Evolutionary conservation across 257 asterid species (phyloP).

Genomic region (Mitragyna speciosa): DNA sequence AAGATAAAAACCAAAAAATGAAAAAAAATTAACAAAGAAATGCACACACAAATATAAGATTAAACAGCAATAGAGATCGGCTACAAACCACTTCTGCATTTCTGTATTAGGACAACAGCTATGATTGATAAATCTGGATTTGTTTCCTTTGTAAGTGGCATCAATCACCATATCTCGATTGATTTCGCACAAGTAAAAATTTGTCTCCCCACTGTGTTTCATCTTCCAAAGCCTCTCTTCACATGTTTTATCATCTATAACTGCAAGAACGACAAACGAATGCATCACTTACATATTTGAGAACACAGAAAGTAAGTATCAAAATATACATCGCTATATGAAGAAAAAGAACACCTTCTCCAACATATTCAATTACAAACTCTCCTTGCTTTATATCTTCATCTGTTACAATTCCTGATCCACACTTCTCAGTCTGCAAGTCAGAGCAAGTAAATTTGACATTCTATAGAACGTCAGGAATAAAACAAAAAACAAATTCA

Average conservation of each 20-base stretch:
- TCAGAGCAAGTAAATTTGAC: conserved; percentile 17
- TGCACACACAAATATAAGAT: not conserved
- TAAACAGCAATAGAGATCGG: conserved; percentile 22
- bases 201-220: conserved; percentile 89
- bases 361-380: conserved; percentile 93
- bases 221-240: conserved; percentile 97
- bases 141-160: conserved; percentile 95
- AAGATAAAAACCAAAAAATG: conserved; percentile 20
- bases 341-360: conserved; percentile 66
- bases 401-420: conserved; percentile 85
- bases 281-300: not conserved
- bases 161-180: conserved; percentile 96
- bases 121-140: conserved; percentile 95
- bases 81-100: conserved; percentile 89
- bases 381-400: conserved; percentile 88
- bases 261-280: conserved; percentile 43
- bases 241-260: conserved; percentile 94
- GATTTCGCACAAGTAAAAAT: conserved; percentile 93
- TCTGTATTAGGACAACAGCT: conserved; percentile 96
- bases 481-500: conserved; percentile 2
- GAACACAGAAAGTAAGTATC: too few species aligned
- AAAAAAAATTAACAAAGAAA: not conserved
- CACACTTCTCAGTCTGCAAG: conserved; percentile 96
- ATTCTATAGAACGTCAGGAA: conserved; percentile 2
- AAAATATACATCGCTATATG: conserved; percentile 3